Conservation (phyloP, 164 flowering plant genomes). For the Protea cynaroides region DNA sequence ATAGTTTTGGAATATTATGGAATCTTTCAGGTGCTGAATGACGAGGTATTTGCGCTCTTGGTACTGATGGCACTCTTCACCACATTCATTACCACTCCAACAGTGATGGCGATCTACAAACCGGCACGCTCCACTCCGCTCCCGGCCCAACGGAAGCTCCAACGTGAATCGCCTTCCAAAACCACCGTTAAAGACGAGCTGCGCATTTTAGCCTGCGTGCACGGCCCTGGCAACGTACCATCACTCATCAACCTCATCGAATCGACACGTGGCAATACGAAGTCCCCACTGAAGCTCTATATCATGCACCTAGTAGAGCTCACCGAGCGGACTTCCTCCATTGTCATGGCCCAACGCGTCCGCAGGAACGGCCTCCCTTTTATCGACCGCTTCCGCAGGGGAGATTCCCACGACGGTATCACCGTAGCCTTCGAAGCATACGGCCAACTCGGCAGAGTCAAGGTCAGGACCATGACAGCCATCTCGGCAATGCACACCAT, state of each 20-base stretch:
- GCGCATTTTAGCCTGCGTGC: constrained; percentile 55
- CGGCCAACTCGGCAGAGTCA: constrained; percentile 40
- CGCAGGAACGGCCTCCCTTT: constrained; percentile 52
- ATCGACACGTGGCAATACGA: constrained; percentile 31
- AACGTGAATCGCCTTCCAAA: constrained; percentile 6
- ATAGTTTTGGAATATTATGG: no score
- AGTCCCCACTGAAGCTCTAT: constrained; percentile 39
- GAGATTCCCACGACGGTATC: constrained; percentile 4
- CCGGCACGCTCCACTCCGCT: constrained; percentile 27
- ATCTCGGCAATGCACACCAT: constrained; percentile 54
- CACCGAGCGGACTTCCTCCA: constrained; percentile 67
- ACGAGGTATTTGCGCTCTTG: constrained; percentile 64
- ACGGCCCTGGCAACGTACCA: constrained; percentile 44
- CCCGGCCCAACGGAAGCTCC: constrained; percentile 17
- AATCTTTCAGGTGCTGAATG: constrained; percentile 62
- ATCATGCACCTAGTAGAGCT: constrained; percentile 63
- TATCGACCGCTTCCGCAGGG: constrained; percentile 1
- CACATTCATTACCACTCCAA: constrained; percentile 76
- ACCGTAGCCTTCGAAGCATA: constrained; percentile 21
- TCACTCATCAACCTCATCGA: constrained; percentile 53
- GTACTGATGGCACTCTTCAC: constrained; percentile 79
- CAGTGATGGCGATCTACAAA: constrained; percentile 56
- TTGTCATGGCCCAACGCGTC: constrained; percentile 46
- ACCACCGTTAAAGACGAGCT: constrained; percentile 23
- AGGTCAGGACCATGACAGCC: constrained; percentile 47